Base-by-base conservation (phyloP, 2,329 filamentous ascomycete species). In the Phialophora chinensis region DNA sequence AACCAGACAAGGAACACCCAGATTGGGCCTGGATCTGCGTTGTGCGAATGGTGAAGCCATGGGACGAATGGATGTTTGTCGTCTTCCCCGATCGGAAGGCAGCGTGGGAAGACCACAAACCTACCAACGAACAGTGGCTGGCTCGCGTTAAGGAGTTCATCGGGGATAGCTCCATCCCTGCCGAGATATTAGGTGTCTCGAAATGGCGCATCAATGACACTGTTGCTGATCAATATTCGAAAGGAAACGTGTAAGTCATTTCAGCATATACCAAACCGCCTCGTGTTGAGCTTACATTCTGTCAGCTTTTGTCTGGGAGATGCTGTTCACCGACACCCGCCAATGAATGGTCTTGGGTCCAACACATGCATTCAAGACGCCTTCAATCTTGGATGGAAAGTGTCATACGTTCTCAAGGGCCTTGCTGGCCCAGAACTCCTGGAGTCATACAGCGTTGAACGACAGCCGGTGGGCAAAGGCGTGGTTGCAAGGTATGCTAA, bases 131-230 rank as follows among this genome's bases (percentile, higher is more conserved):
- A 5, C 80, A 86, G 71, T 85, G 83, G 68, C 56, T 82, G 5
- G 70, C 76, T 23, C 76, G 81, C 2, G 77, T 86, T 1, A 79
- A 77, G 31, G 76, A 84, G 29, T 77, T 86, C 2, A 85, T 89
- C 60, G 86, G 86, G 0, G 85, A 88, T 70, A 82, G 84, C 29
- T 80, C 80, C 0, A 74, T 84, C 11, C 74, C 79, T 0, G 77
- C 82, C 2, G 80, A 87, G 71, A 81, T 88, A 55, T 60, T 87
- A n/a, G 76, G 81, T 61, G 74, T 86, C 6, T 82, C 83, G 8
- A 85, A 83, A 69, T 90, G 87, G 87, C 79, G 77, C 59, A 84
- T 89, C 71, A 87, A 88, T 69, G 87, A 89, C 74, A 85, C 79
- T 4, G 84, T 88, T 0, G 87, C 87, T 0, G 83, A 87, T 72